phyloP scores from a whole-genome alignment of 345 rosid genomes.

The Anastatica hierochuntica region DNA sequence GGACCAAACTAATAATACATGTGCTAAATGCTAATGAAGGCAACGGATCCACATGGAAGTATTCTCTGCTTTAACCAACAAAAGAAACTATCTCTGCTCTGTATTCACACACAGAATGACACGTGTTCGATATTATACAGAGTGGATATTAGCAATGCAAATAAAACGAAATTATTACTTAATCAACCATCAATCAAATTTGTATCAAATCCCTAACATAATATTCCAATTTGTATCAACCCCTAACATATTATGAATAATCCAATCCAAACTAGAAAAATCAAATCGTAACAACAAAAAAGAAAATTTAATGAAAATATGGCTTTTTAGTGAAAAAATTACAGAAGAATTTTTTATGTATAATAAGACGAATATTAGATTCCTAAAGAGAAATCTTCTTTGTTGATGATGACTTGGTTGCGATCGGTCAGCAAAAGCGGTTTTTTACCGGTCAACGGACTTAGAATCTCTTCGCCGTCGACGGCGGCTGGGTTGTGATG shows the following conservation, averaged over 20 bases:
- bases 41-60: slow-evolving; percentile 29
- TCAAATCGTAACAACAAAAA: not conserved
- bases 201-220: slow-evolving; percentile 8
- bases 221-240: not conserved
- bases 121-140: slow-evolving; percentile 8
- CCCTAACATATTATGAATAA: slow-evolving; percentile 13
- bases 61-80: slow-evolving; percentile 11
- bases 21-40: slow-evolving; percentile 28
- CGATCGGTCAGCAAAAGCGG: slow-evolving; percentile 38
- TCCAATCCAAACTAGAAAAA: not conserved
- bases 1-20: slow-evolving; percentile 21
- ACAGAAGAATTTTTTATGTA: not conserved
- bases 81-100: slow-evolving; percentile 22
- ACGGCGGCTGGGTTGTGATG: slow-evolving; percentile 18
- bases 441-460: slow-evolving; percentile 61
- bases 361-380: slow-evolving; percentile 2
- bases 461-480: slow-evolving; percentile 53
- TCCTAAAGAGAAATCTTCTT: slow-evolving; percentile 20
- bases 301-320: slow-evolving; percentile 6
- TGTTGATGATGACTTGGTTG: slow-evolving; percentile 25
- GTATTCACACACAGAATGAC: slow-evolving; percentile 18
- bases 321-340: not conserved
- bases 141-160: slow-evolving; percentile 1
- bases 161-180: not conserved
- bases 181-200: slow-evolving; percentile 19